Evolutionary conservation across 140 eudicot species (phyloP).

Genomic region (Stevia rebaudiana): DNA sequence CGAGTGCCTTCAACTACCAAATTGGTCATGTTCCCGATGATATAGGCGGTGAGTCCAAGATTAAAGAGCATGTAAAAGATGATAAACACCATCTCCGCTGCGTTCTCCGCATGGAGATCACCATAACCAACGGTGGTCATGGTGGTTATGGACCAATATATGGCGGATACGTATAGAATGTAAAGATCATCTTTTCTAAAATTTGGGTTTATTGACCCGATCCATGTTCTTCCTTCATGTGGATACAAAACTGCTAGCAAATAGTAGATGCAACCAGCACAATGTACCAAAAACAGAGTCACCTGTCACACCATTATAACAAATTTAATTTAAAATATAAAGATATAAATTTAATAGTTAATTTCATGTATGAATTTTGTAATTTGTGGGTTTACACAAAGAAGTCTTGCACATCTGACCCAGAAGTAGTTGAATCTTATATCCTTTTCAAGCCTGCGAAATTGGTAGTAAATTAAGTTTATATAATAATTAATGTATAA

Average conservation of each 20-base stretch:
- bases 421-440: constrained; percentile 88
- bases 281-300: constrained; percentile 71
- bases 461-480: background rate
- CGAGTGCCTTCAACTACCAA: constrained; percentile 94
- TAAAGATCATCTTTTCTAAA: constrained; percentile 61
- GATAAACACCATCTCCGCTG: constrained; percentile 80
- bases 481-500: background rate
- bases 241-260: constrained; percentile 78
- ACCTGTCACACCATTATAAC: constrained; percentile 38
- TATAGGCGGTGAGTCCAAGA: constrained; percentile 82
- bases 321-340: background rate
- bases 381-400: constrained; percentile 59
- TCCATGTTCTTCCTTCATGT: constrained; percentile 80
- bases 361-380: background rate
- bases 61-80: constrained; percentile 83
- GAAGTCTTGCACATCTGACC: constrained; percentile 82
- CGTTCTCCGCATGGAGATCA: constrained; percentile 76
- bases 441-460: constrained; percentile 85
- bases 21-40: constrained; percentile 93
- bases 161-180: constrained; percentile 66
- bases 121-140: constrained; percentile 98
- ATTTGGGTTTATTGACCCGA: constrained; percentile 57
- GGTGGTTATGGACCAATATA: constrained; percentile 91
- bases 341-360: background rate
- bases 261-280: constrained; percentile 89